Evolutionary conservation across 164 flowering plant species (phyloP).

Genomic region (Sedum album): DNA sequence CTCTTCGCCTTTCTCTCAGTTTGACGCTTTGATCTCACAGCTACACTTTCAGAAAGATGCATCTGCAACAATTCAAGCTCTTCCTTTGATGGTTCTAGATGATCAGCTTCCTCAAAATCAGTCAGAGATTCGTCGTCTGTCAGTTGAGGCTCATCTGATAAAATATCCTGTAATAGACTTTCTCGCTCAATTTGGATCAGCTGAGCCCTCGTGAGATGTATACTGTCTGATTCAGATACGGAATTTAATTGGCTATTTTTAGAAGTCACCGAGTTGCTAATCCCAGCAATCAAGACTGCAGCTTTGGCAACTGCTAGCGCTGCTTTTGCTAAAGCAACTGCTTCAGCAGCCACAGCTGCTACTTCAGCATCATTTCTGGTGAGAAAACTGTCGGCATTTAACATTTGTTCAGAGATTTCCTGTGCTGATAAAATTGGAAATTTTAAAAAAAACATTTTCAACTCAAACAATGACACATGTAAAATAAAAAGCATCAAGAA

Average conservation of each 20-base stretch:
- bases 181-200: slow-evolving; percentile 24
- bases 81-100: slow-evolving; percentile 34
- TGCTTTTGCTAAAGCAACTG: slow-evolving; percentile 67
- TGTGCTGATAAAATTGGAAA: slow-evolving; percentile 16
- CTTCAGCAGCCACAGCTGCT: slow-evolving; percentile 90
- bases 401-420: slow-evolving; percentile 35
- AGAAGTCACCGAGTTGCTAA: slow-evolving; percentile 12
- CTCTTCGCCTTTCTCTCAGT: slow-evolving; percentile 59
- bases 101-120: slow-evolving; percentile 21
- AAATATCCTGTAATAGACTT: slow-evolving; percentile 18
- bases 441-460: not conserved
- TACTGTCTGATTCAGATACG: slow-evolving; percentile 20
- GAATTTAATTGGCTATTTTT: slow-evolving; percentile 7
- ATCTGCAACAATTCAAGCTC: slow-evolving; percentile 44
- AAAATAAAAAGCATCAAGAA: not conserved
- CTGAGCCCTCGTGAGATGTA: slow-evolving; percentile 17
- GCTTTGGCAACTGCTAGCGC: slow-evolving; percentile 26
- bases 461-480: not conserved
- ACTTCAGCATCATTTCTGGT: slow-evolving; percentile 62
- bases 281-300: slow-evolving; percentile 41
- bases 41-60: slow-evolving; percentile 32
- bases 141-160: slow-evolving; percentile 17
- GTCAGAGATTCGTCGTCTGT: slow-evolving; percentile 14
- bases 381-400: slow-evolving; percentile 29
- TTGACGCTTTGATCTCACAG: slow-evolving; percentile 70